Percentiles rank a stretch among this genome's conserved stretches.
Conservation (phyloP, 2,329 filamentous ascomycete genomes). For the Cercospora sesami region DNA sequence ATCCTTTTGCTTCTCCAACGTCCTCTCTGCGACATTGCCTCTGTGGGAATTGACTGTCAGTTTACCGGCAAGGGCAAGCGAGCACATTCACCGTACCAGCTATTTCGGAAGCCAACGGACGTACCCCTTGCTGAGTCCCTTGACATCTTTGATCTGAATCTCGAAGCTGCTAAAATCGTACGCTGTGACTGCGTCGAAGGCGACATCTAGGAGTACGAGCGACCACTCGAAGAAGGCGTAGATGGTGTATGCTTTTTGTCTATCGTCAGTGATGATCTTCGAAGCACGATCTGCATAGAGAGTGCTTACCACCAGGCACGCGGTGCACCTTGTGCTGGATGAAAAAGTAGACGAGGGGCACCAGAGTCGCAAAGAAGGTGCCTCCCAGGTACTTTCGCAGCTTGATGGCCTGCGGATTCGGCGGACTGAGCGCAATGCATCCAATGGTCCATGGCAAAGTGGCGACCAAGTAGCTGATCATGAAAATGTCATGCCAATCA, state of each 20-base stretch:
- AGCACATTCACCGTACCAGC: constrained; percentile 53
- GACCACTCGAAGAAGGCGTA: constrained; percentile 99
- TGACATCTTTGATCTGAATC: constrained; percentile 81
- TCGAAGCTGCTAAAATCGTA: constrained; percentile 90
- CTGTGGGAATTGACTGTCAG: constrained; percentile 25
- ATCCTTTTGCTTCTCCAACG: constrained; percentile 58
- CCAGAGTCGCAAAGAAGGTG: constrained; percentile 84
- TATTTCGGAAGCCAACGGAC: constrained; percentile 94
- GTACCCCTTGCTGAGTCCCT: constrained; percentile 95
- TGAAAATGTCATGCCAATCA: constrained; percentile 98
- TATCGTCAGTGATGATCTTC: constrained; percentile 2
- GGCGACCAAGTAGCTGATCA: constrained; percentile 95
- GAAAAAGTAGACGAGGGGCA: constrained; percentile 93
- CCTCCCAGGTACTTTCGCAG: constrained; percentile 83
- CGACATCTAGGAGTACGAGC: constrained; percentile 90
- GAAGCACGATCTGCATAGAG: too few species aligned
- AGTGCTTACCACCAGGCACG: constrained; percentile 76
- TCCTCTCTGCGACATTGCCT: constrained; percentile 35
- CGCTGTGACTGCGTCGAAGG: constrained; percentile 91
- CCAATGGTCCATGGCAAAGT: constrained; percentile 94
- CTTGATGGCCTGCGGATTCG: constrained; percentile 77
- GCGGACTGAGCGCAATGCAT: constrained; percentile 82
- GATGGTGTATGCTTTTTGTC: constrained; percentile 77
- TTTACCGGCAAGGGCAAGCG: constrained; percentile 19
- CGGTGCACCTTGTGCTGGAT: constrained; percentile 98